Evolutionary conservation across 2,329 filamentous ascomycete species (phyloP).

Genomic region (Colletotrichum tanaceti): DNA sequence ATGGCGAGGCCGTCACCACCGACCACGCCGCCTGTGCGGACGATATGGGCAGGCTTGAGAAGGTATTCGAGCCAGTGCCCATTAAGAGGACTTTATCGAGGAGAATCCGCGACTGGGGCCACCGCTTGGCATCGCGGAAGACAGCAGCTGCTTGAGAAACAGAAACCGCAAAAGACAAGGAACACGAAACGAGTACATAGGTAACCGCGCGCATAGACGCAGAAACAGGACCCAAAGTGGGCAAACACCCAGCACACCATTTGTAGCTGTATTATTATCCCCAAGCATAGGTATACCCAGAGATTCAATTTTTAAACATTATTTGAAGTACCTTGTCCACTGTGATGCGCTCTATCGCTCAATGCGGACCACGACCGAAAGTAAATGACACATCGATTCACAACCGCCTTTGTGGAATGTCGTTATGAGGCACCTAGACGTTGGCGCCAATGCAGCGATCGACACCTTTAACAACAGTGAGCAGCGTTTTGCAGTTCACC

Average conservation of each 20-base stretch:
- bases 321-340: not conserved
- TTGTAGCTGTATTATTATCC: constrained; percentile 36
- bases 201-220: constrained; percentile 28
- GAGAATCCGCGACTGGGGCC: constrained; percentile 39
- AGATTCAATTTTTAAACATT: constrained; percentile 22
- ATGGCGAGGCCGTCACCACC: constrained; percentile 27
- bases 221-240: constrained; percentile 30
- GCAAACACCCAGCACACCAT: constrained; percentile 8
- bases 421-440: too few relatives aligned
- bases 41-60: constrained; percentile 24
- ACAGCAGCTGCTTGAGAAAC: constrained; percentile 15
- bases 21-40: constrained; percentile 17
- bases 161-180: not conserved
- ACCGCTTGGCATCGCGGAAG: constrained; percentile 29
- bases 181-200: constrained; percentile 7
- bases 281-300: constrained; percentile 32
- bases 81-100: constrained; percentile 29
- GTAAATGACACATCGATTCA: too few relatives aligned
- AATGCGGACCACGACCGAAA: too few relatives aligned
- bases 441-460: constrained; percentile 8
- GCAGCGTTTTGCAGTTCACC: too few relatives aligned
- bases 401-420: not conserved
- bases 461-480: too few relatives aligned
- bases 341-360: too few relatives aligned
- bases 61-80: not conserved